These are phyloP conservation scores for Lactarius quietus DNA, from an alignment of 768 basidiomycete species.

Conservation along the genomic window DNA sequence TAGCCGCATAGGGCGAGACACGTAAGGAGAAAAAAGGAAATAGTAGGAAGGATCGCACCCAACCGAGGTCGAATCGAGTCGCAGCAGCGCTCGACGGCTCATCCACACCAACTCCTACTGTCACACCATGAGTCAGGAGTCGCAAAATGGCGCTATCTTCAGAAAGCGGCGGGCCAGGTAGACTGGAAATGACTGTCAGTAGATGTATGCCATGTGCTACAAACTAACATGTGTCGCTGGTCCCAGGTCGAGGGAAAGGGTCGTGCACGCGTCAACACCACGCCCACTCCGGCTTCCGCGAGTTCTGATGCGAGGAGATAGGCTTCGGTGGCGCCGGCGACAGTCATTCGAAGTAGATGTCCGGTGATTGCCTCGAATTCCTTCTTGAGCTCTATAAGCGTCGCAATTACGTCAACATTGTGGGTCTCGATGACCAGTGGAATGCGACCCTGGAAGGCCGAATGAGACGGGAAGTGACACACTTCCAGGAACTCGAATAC, in stretches of 20 bases:
- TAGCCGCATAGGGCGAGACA: background rate
- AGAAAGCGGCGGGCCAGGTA: conserved; percentile 68
- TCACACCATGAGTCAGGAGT: conserved; percentile 57
- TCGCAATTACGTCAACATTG: conserved; percentile 80
- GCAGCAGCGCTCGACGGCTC: conserved; percentile 33
- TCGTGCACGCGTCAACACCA: conserved; percentile 36
- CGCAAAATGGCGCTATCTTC: conserved; percentile 48
- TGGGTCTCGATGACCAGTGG: conserved; percentile 72
- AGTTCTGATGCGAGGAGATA: conserved; percentile 69
- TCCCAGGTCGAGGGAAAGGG: conserved; percentile 41
- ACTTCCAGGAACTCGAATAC: background rate
- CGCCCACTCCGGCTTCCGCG: conserved; percentile 34
- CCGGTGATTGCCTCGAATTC: conserved; percentile 51
- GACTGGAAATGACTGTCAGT: conserved; percentile 33
- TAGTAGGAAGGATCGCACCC: conserved; percentile 34
- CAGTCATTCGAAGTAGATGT: conserved; percentile 50
- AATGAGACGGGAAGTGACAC: background rate
- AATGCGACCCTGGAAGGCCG: conserved; percentile 49
- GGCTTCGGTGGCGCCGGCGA: conserved; percentile 64
- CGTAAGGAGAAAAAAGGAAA: background rate
- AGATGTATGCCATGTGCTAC: background rate
- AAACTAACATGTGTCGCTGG: conserved; percentile 31
- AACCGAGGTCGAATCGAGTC: conserved; percentile 37
- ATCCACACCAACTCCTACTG: conserved; percentile 52
- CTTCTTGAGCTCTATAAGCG: conserved; percentile 63